Evolutionary conservation across 2,329 filamentous ascomycete species (phyloP).

Genomic region (Westerdykella sp.): DNA sequence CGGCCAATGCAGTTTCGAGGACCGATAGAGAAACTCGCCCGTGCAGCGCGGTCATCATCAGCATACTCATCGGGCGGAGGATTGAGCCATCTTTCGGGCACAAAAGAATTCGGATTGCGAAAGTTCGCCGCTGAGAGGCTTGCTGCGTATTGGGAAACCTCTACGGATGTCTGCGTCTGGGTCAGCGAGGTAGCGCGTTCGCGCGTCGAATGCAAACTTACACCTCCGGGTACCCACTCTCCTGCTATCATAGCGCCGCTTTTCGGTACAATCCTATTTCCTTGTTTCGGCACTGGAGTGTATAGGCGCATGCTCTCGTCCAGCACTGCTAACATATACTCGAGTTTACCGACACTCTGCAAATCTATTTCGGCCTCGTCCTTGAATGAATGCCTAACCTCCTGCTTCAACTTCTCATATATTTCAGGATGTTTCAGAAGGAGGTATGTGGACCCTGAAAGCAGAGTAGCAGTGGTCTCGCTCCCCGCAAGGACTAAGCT

Average conservation of each 20-base stretch:
- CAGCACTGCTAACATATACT: slow-evolving; percentile 14
- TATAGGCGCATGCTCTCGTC: slow-evolving; percentile 17
- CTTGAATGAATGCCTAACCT: slow-evolving; percentile 14
- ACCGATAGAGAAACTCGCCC: slow-evolving; percentile 14
- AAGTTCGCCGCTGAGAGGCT: slow-evolving; percentile 19
- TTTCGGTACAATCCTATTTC: slow-evolving; percentile 7
- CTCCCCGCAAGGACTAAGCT: slow-evolving; percentile 34
- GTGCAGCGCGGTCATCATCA: slow-evolving; percentile 13
- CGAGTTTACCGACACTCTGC: slow-evolving; percentile 4
- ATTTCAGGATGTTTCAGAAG: slow-evolving; percentile 11
- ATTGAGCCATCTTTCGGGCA: slow-evolving; percentile 26
- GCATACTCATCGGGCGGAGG: slow-evolving; percentile 10
- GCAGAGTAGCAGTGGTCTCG: slow-evolving; percentile 35
- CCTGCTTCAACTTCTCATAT: slow-evolving; percentile 9
- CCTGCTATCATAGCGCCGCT: slow-evolving; percentile 10
- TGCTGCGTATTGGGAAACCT: slow-evolving; percentile 13
- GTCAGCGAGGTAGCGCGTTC: not conserved
- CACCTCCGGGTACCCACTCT: slow-evolving; percentile 9
- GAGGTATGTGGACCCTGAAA: slow-evolving; percentile 26
- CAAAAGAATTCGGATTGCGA: slow-evolving; percentile 13
- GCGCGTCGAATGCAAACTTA: slow-evolving; percentile 5
- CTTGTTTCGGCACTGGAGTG: slow-evolving; percentile 13
- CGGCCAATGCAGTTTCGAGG: slow-evolving; percentile 16
- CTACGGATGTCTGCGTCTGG: slow-evolving; percentile 7
- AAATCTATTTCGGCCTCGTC: slow-evolving; percentile 14